A percentile compares a stretch with the other conserved stretches of the same genome.
phyloP scores from a whole-genome alignment of 164 flowering plant genomes.

The Tetracentron sinense region DNA sequence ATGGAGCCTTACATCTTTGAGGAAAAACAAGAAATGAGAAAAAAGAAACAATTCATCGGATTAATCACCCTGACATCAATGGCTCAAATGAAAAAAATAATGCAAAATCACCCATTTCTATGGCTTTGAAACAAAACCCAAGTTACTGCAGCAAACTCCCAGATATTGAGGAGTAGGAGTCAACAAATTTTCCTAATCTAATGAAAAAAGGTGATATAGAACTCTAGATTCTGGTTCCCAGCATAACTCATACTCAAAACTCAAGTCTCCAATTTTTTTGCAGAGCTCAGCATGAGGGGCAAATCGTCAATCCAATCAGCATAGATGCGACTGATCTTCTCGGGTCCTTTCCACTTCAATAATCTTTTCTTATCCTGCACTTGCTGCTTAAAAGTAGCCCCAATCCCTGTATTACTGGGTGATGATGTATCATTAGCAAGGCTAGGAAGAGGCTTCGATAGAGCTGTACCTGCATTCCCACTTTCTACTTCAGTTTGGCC shows the following conservation, averaged over 20 bases:
- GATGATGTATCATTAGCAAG: conserved; percentile 17
- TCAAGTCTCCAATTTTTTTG: conserved; percentile 36
- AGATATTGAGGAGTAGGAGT: too few species aligned
- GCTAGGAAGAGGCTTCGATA: conserved; percentile 18
- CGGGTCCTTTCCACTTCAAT: conserved; percentile 47
- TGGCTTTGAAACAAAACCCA: not conserved
- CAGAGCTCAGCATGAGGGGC: conserved; percentile 26
- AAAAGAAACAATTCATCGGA: not conserved
- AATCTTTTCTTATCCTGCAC: conserved; percentile 31
- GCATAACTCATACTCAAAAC: not conserved
- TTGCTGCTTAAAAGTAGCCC: conserved; percentile 21
- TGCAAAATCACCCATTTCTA: not conserved
- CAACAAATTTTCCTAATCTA: not conserved
- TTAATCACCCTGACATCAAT: too few species aligned
- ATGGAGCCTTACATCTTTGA: not conserved
- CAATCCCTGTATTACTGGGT: conserved; percentile 6
- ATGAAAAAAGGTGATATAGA: conserved; percentile 1
- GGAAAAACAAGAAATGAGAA: not conserved
- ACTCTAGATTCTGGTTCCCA: not conserved
- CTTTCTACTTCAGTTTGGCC: conserved; percentile 38
- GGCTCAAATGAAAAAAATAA: not conserved
- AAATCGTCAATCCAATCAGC: conserved; percentile 78
- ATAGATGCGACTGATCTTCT: conserved; percentile 63
- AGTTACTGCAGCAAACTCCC: not conserved
- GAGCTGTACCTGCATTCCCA: conserved; percentile 7